A percentile compares a stretch with the other conserved stretches of the same genome.
Evolutionary conservation across 345 rosid species (phyloP).

Genomic region (Conringia planisiliqua): DNA sequence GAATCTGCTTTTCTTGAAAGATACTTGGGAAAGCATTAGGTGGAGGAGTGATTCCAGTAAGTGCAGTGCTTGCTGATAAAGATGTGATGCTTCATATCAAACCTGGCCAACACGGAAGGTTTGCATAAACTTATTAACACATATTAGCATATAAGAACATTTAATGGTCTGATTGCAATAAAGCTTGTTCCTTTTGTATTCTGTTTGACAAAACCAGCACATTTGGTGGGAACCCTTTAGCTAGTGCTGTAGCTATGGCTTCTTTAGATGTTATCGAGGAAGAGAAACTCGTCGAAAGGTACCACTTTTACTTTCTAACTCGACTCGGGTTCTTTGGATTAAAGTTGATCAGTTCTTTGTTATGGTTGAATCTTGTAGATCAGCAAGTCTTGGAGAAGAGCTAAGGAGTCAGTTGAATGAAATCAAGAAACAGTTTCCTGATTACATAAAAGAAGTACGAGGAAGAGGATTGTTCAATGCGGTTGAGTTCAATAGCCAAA

Average conservation of each 20-base stretch:
- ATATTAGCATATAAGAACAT: not conserved
- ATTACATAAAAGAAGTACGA: constrained; percentile 74
- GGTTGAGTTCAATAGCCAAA: constrained; percentile 62
- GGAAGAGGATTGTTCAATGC: constrained; percentile 95
- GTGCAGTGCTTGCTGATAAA: constrained; percentile 88
- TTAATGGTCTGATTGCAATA: not conserved
- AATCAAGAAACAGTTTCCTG: constrained; percentile 63
- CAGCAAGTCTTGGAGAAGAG: constrained; percentile 61
- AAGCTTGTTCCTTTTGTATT: constrained; percentile 1
- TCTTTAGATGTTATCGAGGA: constrained; percentile 73
- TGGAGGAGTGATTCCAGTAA: constrained; percentile 93
- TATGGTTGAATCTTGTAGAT: constrained; percentile 37
- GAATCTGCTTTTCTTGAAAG: constrained; percentile 28
- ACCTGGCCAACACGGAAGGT: constrained; percentile 99
- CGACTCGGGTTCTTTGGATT: not conserved
- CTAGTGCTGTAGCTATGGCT: constrained; percentile 91
- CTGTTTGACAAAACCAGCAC: constrained; percentile 47
- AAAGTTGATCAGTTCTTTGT: not conserved
- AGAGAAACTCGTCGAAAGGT: constrained; percentile 82
- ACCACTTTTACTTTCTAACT: not conserved
- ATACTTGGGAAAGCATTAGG: constrained; percentile 97
- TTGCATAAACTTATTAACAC: not conserved
- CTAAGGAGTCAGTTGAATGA: constrained; percentile 52
- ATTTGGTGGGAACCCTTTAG: constrained; percentile 95
- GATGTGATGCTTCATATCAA: constrained; percentile 87